Percentiles rank a stretch among this genome's conserved stretches.
Evolutionary conservation across 257 asterid genomes (phyloP).

Genomic region (Solanum peruvianum): DNA sequence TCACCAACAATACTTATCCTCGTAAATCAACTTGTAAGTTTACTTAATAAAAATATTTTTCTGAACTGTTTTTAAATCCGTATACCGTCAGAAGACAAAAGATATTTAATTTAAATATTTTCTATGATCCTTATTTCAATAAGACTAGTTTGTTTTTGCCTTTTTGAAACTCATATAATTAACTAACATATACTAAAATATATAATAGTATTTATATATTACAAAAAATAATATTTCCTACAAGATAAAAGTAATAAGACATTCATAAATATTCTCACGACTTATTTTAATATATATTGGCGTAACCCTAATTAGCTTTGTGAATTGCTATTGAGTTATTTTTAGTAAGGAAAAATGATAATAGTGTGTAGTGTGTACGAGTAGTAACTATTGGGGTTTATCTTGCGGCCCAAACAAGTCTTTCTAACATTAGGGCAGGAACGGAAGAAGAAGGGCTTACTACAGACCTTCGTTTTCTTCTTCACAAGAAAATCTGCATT

Average conservation of each 20-base stretch:
- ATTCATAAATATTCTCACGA: background rate
- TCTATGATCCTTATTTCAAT: background rate
- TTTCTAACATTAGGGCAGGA: background rate
- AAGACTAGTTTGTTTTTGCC: background rate
- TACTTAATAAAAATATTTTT: background rate
- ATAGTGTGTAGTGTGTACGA: too few relatives aligned
- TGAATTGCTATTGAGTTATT: background rate
- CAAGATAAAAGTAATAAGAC: too few relatives aligned
- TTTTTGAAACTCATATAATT: too few relatives aligned
- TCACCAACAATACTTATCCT: background rate
- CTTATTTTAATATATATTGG: background rate
- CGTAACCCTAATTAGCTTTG: background rate
- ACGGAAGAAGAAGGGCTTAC: background rate
- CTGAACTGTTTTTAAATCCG: background rate
- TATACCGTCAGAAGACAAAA: background rate
- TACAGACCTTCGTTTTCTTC: background rate
- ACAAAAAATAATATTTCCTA: too few relatives aligned
- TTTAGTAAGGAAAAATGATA: background rate
- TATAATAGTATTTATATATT: too few relatives aligned
- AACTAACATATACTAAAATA: too few relatives aligned
- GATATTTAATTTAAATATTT: background rate
- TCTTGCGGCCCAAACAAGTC: background rate
- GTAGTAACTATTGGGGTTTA: background rate
- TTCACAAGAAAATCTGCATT: background rate
- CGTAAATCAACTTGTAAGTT: background rate